A percentile compares a stretch with the other conserved stretches of the same genome.
Evolutionary conservation across 2,329 filamentous ascomycete species (phyloP).

Genomic region (Cercospora janseana): DNA sequence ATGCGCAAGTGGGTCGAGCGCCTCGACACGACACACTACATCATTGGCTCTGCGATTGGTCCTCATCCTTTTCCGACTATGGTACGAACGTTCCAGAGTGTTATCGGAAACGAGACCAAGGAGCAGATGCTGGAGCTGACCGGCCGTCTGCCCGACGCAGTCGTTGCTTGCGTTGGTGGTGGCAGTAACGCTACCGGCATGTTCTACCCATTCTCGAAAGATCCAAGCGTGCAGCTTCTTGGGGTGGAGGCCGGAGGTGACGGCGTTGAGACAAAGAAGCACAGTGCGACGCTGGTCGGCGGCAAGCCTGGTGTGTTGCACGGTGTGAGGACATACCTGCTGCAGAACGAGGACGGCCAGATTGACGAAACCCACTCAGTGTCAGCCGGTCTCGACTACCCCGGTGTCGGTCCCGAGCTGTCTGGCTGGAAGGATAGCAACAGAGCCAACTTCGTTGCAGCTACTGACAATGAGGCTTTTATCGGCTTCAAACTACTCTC

Average conservation of each 20-base stretch:
- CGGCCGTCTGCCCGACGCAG: slow-evolving; percentile 88
- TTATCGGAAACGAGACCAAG: slow-evolving; percentile 94
- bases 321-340: slow-evolving; percentile 91
- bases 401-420: slow-evolving; percentile 91
- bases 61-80: slow-evolving; percentile 98
- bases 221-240: slow-evolving; percentile 79
- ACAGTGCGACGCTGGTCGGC: slow-evolving; percentile 82
- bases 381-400: slow-evolving; percentile 94
- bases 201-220: slow-evolving; percentile 94
- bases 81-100: slow-evolving; percentile 93
- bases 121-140: slow-evolving; percentile 80
- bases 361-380: slow-evolving; percentile 95
- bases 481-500: slow-evolving; percentile 79
- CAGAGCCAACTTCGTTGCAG: slow-evolving; percentile 83
- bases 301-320: slow-evolving; percentile 91
- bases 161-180: slow-evolving; percentile 94
- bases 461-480: slow-evolving; percentile 89
- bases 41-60: slow-evolving; percentile 95
- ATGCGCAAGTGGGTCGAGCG: slow-evolving; percentile 90
- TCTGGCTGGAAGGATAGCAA: slow-evolving; percentile 87
- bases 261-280: slow-evolving; percentile 78
- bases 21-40: slow-evolving; percentile 93
- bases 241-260: slow-evolving; percentile 96
- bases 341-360: slow-evolving; percentile 90
- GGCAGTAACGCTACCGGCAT: slow-evolving; percentile 95